These are phyloP conservation scores for Mycena amicta DNA, from an alignment of 768 basidiomycete species.

Conservation along the genomic window DNA sequence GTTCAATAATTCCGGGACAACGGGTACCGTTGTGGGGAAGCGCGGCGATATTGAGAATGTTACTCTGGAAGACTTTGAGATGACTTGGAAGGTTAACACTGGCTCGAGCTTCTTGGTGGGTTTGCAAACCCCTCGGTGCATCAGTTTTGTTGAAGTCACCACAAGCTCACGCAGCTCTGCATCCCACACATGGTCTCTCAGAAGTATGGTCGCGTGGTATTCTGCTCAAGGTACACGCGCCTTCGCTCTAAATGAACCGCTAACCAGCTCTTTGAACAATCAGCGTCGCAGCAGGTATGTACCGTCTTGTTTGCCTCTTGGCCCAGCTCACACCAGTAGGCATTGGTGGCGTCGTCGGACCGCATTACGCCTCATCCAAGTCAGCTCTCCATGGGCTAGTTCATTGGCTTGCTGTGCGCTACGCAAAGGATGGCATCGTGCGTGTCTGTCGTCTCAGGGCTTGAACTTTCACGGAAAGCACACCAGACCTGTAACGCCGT, in stretches of 20 bases:
- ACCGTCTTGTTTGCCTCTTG: neutral
- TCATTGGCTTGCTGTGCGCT: slow-evolving; percentile 55
- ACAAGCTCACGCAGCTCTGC: slow-evolving; percentile 53
- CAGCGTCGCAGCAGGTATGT: slow-evolving; percentile 51
- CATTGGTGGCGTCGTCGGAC: slow-evolving; percentile 56
- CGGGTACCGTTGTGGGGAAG: slow-evolving; percentile 44
- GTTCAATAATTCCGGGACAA: slow-evolving; percentile 53
- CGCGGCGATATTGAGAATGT: slow-evolving; percentile 44
- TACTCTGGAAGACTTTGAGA: slow-evolving; percentile 24
- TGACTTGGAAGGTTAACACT: slow-evolving; percentile 50
- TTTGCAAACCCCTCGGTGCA: neutral
- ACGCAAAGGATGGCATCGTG: slow-evolving; percentile 54
- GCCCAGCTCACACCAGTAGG: slow-evolving; percentile 26
- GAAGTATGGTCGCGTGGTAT: slow-evolving; percentile 52
- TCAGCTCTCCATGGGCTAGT: slow-evolving; percentile 55
- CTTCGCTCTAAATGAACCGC: neutral
- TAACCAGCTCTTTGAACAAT: neutral
- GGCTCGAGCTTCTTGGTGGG: slow-evolving; percentile 50
- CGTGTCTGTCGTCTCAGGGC: slow-evolving; percentile 11
- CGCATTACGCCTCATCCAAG: slow-evolving; percentile 60
- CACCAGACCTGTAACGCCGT: slow-evolving; percentile 53
- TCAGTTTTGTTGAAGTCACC: neutral
- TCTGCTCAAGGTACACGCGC: slow-evolving; percentile 48
- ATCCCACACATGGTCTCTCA: slow-evolving; percentile 52
- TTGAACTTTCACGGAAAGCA: neutral